Evolutionary conservation across 148 eudicot species (phyloP).

Genomic region (Nepenthes gracilis): DNA sequence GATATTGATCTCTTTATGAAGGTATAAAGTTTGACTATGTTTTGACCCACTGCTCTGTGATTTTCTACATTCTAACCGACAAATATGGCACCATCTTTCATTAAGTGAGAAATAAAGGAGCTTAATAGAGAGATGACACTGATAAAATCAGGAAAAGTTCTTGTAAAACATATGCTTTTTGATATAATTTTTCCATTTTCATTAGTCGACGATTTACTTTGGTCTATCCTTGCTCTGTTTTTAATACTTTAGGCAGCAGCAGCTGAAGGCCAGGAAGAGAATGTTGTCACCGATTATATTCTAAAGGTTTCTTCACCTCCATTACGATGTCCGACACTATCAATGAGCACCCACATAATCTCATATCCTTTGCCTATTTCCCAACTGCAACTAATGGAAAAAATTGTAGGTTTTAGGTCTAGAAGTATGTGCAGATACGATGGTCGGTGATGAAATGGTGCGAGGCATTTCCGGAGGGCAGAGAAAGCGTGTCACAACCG

Average conservation of each 20-base stretch:
- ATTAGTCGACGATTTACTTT: not conserved
- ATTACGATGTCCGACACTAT: not conserved
- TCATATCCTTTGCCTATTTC: not conserved
- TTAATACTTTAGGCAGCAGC: conserved; percentile 13
- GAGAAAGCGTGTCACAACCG: conserved; percentile 36
- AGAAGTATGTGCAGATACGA: conserved; percentile 31
- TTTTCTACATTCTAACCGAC: not conserved
- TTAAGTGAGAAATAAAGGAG: no score
- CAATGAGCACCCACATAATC: no score
- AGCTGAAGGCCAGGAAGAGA: conserved; percentile 18
- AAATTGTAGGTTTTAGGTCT: conserved; percentile 23
- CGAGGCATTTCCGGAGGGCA: conserved; percentile 49
- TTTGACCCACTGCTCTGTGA: not conserved
- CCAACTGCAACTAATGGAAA: not conserved
- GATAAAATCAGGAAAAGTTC: no score
- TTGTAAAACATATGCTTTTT: no score
- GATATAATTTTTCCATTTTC: not conserved
- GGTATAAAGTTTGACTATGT: conserved; percentile 9
- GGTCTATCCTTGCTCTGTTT: not conserved
- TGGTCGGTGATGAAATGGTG: conserved; percentile 31
- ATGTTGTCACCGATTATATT: conserved; percentile 18
- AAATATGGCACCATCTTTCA: no score
- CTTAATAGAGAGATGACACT: no score
- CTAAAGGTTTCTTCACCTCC: conserved; percentile 15
- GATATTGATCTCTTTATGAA: conserved; percentile 42